These are phyloP conservation scores for Kwoniella newhampshirensis DNA, from an alignment of 768 basidiomycete genomes.

Conservation along the genomic window DNA sequence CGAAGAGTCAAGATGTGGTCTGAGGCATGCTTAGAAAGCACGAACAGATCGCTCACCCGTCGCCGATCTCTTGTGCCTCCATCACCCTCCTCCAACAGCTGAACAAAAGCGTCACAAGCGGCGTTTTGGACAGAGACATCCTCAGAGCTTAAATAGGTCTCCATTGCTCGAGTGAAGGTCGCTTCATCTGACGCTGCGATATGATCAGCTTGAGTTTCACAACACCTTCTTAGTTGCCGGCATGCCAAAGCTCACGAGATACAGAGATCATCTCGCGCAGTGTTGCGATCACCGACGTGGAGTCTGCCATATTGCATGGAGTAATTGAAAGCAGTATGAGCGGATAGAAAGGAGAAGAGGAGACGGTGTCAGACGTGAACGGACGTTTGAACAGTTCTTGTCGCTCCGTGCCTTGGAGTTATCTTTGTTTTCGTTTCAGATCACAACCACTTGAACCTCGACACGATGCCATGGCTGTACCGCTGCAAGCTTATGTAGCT, in stretches of 20 bases:
- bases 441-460: no score
- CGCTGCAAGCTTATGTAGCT: no score
- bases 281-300: not conserved
- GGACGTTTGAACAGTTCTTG: no score
- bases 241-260: not conserved
- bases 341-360: no score
- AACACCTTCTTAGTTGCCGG: not conserved
- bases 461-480: no score
- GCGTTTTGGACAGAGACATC: not conserved
- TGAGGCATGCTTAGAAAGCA: not conserved
- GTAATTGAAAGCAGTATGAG: not conserved
- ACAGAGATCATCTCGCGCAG: not conserved
- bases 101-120: conserved; percentile 10
- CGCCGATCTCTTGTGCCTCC: not conserved
- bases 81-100: conserved; percentile 7
- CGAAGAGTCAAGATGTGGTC: not conserved
- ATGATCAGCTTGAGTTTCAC: not conserved
- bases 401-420: no score
- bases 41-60: conserved; percentile 4
- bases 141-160: not conserved
- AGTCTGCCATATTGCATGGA: not conserved
- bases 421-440: no score
- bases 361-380: no score
- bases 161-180: not conserved
- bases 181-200: not conserved